phyloP scores from a whole-genome alignment of 306 rosid species.

The Fragaria iinumae region DNA sequence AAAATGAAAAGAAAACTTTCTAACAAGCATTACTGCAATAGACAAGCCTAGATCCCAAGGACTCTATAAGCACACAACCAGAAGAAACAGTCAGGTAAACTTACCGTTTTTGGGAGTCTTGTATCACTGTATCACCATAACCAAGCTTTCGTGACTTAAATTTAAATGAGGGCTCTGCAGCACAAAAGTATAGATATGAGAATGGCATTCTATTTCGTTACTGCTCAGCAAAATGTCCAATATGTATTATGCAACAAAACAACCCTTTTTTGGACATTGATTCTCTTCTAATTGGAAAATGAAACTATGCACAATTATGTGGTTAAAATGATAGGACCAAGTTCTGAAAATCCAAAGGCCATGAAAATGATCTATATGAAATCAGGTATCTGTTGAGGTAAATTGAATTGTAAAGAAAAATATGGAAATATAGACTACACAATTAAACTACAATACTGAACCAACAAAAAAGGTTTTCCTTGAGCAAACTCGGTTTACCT shows the following conservation, averaged over 20 bases:
- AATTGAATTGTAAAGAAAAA: background rate
- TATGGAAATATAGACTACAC: background rate
- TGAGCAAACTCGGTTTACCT: slow-evolving; percentile 34
- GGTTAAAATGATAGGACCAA: background rate
- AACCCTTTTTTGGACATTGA: background rate
- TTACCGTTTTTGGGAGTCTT: slow-evolving; percentile 57
- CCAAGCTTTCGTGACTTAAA: slow-evolving; percentile 21
- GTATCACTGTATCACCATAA: slow-evolving; percentile 33
- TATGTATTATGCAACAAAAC: background rate
- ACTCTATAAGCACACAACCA: background rate
- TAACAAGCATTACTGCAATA: background rate
- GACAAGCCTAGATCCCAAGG: slow-evolving; percentile 1
- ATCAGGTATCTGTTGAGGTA: background rate
- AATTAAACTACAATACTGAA: background rate
- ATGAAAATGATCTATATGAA: background rate
- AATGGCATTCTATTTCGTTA: background rate
- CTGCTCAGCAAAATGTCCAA: background rate
- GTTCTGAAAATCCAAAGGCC: background rate
- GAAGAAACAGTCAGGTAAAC: slow-evolving; percentile 9
- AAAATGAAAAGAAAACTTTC: background rate
- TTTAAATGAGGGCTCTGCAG: slow-evolving; percentile 43
- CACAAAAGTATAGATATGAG: slow-evolving; percentile 26
- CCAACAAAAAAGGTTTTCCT: background rate
- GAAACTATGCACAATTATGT: background rate
- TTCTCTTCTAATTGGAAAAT: background rate